These are phyloP conservation scores for Populus ilicifolia DNA, from an alignment of 345 rosid genomes.

Conservation along the genomic window DNA sequence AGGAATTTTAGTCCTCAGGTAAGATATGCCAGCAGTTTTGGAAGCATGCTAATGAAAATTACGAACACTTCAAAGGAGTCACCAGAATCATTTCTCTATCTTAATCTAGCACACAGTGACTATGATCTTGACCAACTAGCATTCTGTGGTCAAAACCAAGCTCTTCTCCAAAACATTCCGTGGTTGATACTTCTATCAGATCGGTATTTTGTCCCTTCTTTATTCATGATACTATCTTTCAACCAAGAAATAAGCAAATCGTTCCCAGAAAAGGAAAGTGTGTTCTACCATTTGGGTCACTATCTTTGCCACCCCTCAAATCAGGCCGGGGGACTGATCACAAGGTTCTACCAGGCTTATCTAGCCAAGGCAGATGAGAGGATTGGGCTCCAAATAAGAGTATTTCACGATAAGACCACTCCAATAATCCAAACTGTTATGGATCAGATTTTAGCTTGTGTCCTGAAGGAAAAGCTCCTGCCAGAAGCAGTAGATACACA, in stretches of 20 bases:
- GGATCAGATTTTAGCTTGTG: constrained; percentile 13
- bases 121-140: not conserved
- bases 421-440: constrained; percentile 1
- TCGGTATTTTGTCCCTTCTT: constrained; percentile 10
- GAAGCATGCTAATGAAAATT: constrained; percentile 10
- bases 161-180: constrained; percentile 3
- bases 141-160: constrained; percentile 11
- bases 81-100: not conserved
- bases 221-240: not conserved
- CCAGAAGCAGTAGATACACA: constrained; percentile 3
- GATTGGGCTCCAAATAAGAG: constrained; percentile 24
- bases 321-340: constrained; percentile 12
- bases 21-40: not conserved
- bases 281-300: constrained; percentile 11
- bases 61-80: not conserved
- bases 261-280: constrained; percentile 13
- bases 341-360: constrained; percentile 20
- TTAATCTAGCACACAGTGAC: not conserved
- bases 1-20: not conserved
- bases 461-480: constrained; percentile 2
- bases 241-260: not conserved
- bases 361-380: constrained; percentile 19
- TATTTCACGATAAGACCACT: not conserved
- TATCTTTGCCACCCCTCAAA: constrained; percentile 25
- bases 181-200: constrained; percentile 17